Evolutionary conservation across 352 stramenopile species (phyloP).

Genomic region (Globisporangium uncinulatum): DNA sequence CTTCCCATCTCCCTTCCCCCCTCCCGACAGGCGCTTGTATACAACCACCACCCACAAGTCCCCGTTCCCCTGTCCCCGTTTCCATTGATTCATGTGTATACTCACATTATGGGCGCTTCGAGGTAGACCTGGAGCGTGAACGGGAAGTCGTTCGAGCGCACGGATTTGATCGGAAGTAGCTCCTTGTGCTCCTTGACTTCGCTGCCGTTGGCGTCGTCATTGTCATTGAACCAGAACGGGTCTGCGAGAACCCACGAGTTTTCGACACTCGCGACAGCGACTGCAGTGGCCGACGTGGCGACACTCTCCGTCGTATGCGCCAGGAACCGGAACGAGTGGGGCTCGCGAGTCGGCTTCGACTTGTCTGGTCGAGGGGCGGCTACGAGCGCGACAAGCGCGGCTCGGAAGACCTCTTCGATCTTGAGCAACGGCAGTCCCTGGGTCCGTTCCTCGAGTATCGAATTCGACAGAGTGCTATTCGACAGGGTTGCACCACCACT

Average conservation of each 20-base stretch:
- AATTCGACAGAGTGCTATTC: background rate
- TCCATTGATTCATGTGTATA: too few species aligned
- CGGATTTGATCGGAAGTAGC: conserved; percentile 41
- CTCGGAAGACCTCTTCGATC: conserved; percentile 62
- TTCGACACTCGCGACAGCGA: conserved; percentile 28
- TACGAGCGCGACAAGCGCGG: conserved; percentile 49
- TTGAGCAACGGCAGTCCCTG: conserved; percentile 28
- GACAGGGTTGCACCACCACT: background rate
- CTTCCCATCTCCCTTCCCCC: too few species aligned
- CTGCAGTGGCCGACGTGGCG: conserved; percentile 20
- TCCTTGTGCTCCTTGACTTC: conserved; percentile 10
- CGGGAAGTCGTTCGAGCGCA: conserved; percentile 26
- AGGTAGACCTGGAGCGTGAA: conserved; percentile 63
- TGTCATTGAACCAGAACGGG: conserved; percentile 36
- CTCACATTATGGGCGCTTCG: conserved; percentile 13
- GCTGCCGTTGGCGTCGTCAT: conserved; percentile 12
- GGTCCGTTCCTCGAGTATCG: background rate
- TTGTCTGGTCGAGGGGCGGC: conserved; percentile 19
- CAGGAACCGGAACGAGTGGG: conserved; percentile 64
- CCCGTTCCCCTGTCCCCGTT: too few species aligned
- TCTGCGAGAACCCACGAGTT: conserved; percentile 75
- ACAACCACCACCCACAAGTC: too few species aligned
- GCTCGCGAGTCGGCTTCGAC: background rate
- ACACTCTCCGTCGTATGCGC: conserved; percentile 52
- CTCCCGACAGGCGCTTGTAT: too few species aligned